Conservation (phyloP, 371 early-diverging fungal genomes). For the Mucor lusitanicus region DNA sequence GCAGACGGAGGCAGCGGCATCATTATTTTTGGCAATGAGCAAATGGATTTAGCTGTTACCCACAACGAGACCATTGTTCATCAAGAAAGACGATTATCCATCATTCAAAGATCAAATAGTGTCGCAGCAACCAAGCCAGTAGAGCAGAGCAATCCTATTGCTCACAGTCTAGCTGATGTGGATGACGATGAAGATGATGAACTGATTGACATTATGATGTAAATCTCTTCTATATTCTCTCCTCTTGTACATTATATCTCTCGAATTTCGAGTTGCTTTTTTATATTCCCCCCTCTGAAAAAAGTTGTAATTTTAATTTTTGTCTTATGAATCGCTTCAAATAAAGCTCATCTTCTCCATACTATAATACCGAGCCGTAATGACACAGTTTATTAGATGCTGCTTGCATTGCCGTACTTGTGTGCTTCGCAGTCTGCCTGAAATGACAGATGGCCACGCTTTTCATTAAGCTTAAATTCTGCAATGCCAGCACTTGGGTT, state of each 20-base stretch:
- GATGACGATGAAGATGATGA: conserved; percentile 27
- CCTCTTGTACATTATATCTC: neutral
- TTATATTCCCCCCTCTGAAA: neutral
- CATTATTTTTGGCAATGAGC: conserved; percentile 24
- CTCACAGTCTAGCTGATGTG: conserved; percentile 1
- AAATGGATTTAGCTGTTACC: conserved; percentile 26
- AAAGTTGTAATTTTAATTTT: neutral
- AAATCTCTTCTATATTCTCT: neutral
- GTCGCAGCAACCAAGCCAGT: neutral
- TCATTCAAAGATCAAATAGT: neutral
- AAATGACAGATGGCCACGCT: too few species aligned
- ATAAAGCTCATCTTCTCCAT: neutral
- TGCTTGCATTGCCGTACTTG: too few species aligned
- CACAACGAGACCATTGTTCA: conserved; percentile 37
- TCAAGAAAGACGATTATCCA: conserved; percentile 2
- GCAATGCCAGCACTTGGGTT: too few species aligned
- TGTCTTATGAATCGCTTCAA: neutral
- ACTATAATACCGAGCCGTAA: too few species aligned
- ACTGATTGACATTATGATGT: conserved; percentile 39
- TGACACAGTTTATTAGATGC: too few species aligned
- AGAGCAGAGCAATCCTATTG: neutral
- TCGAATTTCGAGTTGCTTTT: neutral
- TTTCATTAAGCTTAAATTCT: too few species aligned
- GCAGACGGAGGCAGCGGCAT: conserved; percentile 7
- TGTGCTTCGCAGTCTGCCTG: too few species aligned